phyloP scores from a whole-genome alignment of 768 basidiomycete species.

The Inosperma sp. region DNA sequence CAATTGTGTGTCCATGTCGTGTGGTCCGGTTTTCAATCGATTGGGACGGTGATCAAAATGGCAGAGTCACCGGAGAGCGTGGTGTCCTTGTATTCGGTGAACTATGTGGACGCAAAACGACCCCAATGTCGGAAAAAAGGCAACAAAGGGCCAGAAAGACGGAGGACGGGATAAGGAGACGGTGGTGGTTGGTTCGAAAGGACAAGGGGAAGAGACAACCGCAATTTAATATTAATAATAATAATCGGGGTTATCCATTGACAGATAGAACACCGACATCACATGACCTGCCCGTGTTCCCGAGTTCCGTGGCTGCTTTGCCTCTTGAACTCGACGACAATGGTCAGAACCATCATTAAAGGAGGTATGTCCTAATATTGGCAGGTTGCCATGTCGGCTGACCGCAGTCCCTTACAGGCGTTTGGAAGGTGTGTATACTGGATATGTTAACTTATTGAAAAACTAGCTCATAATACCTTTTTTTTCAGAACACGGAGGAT shows the following conservation, averaged over 20 bases:
- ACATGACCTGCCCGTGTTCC: background rate
- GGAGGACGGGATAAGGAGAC: background rate
- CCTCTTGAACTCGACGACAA: slow-evolving; percentile 27
- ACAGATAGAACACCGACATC: slow-evolving; percentile 11
- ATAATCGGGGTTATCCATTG: slow-evolving; percentile 29
- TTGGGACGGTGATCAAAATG: slow-evolving; percentile 42
- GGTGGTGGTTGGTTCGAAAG: slow-evolving; percentile 10
- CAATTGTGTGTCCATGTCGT: slow-evolving; percentile 37
- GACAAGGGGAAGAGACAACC: slow-evolving; percentile 5
- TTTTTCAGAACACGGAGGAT: slow-evolving; percentile 82
- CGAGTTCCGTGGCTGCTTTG: slow-evolving; percentile 60
- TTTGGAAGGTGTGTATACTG: slow-evolving; percentile 64
- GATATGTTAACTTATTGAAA: background rate
- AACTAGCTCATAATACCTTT: slow-evolving; percentile 10
- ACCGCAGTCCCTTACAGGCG: slow-evolving; percentile 40
- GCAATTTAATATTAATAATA: slow-evolving; percentile 20
- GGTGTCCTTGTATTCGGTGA: background rate
- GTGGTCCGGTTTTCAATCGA: slow-evolving; percentile 36
- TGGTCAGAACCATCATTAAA: slow-evolving; percentile 92
- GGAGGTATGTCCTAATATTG: slow-evolving; percentile 50
- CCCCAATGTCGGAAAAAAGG: background rate
- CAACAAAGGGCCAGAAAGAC: background rate
- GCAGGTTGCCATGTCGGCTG: slow-evolving; percentile 2
- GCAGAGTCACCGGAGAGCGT: slow-evolving; percentile 12
- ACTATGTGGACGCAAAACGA: background rate